Conservation (phyloP, 768 basidiomycete species). For the Xerocomus potaroensis region DNA sequence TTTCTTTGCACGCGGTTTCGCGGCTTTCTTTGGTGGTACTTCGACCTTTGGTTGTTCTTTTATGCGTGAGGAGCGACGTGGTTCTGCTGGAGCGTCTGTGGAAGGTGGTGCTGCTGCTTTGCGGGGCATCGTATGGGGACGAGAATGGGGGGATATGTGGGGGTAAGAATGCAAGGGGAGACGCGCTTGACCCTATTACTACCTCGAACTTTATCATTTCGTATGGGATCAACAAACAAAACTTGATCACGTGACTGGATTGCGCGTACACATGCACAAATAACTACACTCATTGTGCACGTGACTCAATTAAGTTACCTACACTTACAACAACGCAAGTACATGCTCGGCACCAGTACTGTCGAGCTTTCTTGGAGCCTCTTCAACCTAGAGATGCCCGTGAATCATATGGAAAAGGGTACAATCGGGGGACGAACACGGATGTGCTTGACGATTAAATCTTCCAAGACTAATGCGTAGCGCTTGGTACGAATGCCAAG, state of each 20-base stretch:
- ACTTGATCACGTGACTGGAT: slow-evolving; percentile 28
- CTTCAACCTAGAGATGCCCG: slow-evolving; percentile 11
- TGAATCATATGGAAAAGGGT: not conserved
- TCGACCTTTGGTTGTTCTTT: slow-evolving; percentile 64
- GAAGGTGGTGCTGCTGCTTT: slow-evolving; percentile 56
- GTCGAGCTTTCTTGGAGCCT: not conserved
- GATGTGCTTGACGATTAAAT: slow-evolving; percentile 66
- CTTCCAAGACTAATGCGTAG: slow-evolving; percentile 63
- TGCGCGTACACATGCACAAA: slow-evolving; percentile 33
- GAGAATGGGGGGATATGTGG: slow-evolving; percentile 4
- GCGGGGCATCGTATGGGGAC: slow-evolving; percentile 51
- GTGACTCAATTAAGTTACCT: not conserved
- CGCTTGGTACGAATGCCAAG: slow-evolving; percentile 58
- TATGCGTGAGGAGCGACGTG: slow-evolving; percentile 73
- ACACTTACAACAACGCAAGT: slow-evolving; percentile 11
- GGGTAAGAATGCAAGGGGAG: slow-evolving; percentile 20
- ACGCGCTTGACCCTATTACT: slow-evolving; percentile 34
- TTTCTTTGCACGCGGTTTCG: slow-evolving; percentile 57
- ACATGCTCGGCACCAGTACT: slow-evolving; percentile 14
- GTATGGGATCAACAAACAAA: slow-evolving; percentile 33
- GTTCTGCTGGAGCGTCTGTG: slow-evolving; percentile 37
- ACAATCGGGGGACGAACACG: slow-evolving; percentile 37
- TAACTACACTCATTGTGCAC: slow-evolving; percentile 17
- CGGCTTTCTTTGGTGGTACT: slow-evolving; percentile 50
- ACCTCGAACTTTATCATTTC: slow-evolving; percentile 35